Conservation (phyloP, 805 yeast species). For the Candida railenensis region DNA sequence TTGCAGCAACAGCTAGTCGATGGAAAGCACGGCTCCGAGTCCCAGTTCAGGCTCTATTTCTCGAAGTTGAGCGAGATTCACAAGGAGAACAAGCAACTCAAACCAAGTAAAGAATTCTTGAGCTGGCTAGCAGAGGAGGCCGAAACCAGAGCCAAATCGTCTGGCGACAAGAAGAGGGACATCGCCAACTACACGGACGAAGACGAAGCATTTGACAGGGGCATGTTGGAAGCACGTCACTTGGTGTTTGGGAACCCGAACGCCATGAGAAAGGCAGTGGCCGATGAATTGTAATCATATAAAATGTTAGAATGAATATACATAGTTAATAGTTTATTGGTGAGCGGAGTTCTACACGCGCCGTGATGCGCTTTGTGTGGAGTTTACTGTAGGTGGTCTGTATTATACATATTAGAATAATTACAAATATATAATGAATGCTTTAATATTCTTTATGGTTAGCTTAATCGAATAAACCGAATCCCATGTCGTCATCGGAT, state of each 20-base stretch:
- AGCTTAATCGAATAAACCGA: conserved; percentile 95
- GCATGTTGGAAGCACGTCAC: conserved; percentile 51
- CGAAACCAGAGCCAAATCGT: conserved; percentile 16
- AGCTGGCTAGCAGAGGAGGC: conserved; percentile 59
- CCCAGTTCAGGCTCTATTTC: conserved; percentile 43
- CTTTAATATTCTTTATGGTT: conserved; percentile 2
- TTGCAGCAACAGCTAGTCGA: conserved; percentile 33
- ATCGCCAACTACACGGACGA: conserved; percentile 22
- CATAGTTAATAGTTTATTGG: too few species aligned
- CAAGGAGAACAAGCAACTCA: conserved; percentile 22
- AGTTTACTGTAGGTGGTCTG: too few species aligned
- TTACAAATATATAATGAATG: conserved; percentile 3
- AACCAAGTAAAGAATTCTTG: conserved; percentile 45
- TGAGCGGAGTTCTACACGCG: too few species aligned
- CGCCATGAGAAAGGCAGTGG: conserved; percentile 61
- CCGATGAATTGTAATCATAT: conserved; percentile 34
- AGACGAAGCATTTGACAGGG: conserved; percentile 37
- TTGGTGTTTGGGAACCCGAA: conserved; percentile 74
- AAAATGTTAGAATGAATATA: not conserved
- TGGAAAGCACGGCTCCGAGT: conserved; percentile 25
- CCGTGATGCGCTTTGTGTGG: too few species aligned
- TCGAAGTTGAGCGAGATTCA: conserved; percentile 31
- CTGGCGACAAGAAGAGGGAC: conserved; percentile 24
- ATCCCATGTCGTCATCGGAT: conserved; percentile 82
- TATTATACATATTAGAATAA: not conserved